Evolutionary conservation across 441 rosid genomes (phyloP).

Genomic region (Adansonia grandidieri): DNA sequence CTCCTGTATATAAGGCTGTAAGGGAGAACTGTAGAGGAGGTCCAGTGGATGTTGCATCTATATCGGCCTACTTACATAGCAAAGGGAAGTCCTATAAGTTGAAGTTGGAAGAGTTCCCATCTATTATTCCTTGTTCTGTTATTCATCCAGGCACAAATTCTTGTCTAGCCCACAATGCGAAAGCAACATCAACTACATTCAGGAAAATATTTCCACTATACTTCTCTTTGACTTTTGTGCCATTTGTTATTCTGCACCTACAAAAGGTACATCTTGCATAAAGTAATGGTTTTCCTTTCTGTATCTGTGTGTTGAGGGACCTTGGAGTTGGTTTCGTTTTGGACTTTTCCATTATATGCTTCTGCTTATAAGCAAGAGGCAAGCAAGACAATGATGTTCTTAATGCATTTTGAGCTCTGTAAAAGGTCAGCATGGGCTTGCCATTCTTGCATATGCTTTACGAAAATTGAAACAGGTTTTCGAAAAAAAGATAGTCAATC

Average conservation of each 20-base stretch:
- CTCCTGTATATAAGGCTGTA: constrained; percentile 90
- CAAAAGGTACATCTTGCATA: constrained; percentile 67
- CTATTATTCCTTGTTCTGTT: constrained; percentile 87
- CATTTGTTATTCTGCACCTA: constrained; percentile 88
- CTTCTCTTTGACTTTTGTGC: constrained; percentile 95
- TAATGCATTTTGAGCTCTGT: constrained; percentile 11
- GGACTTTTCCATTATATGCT: not conserved
- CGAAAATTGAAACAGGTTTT: not conserved
- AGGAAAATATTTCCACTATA: constrained; percentile 94
- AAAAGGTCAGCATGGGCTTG: not conserved
- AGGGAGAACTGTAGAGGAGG: constrained; percentile 92
- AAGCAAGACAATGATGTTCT: not conserved
- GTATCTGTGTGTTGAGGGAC: not conserved
- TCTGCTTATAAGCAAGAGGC: constrained; percentile 16
- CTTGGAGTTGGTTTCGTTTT: not conserved
- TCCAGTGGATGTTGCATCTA: constrained; percentile 70
- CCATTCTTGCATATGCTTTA: not conserved
- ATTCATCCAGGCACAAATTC: constrained; percentile 85
- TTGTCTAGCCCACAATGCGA: constrained; percentile 80
- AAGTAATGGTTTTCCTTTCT: constrained; percentile 6
- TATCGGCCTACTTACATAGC: constrained; percentile 66
- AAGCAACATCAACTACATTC: constrained; percentile 90
- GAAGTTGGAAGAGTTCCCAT: constrained; percentile 78
- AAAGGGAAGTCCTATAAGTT: constrained; percentile 50
- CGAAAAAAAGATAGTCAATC: not conserved